Evolutionary conservation across 257 asterid species (phyloP), one percentile per base, ranked within the genome.

Genomic region (Primulina huaijiensis): DNA sequence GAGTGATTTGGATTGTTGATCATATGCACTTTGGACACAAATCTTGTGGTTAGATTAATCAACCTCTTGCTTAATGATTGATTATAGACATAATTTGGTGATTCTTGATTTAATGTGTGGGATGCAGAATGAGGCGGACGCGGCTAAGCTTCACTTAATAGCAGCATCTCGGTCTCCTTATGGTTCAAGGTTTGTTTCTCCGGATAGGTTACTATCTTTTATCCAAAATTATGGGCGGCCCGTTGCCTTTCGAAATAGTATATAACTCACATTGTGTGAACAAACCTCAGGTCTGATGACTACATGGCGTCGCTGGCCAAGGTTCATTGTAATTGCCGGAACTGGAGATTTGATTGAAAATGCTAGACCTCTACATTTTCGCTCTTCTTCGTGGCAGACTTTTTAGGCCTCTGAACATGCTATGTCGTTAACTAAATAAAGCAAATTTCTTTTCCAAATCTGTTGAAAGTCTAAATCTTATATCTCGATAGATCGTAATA

Each of bases 241-340:
- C 17, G 17, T 40, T 40, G 52, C 52, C 17, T 8, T 11, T 40
- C 11, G 5, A 6, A 7, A 8, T 35, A 0, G 43, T 35, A 2
- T 7, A 35, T 56, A 67, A 65, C 71, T 66, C 25, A 55, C 37
- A 19, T 16, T 62, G 66, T 61, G 31, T 43, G 8, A 38, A 78
- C n/a, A 9, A 60, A 53, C 30, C 43, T 61, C 85, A 92, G 96
- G 84, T 85, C 90, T 6, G 97, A 88, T 67, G 95, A 92, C 75
- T 92, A 85, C 79, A 92, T 92, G 97, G 96, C 90, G 67, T 68
- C 96, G 8, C 92, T 92, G 55, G 92, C 97, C 64, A 88, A 86
- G 84, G 96, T 92, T 77, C 98, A 90, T 68, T 88, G 96, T 64
- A 68, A 70, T 65, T 90, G 97, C 81, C 77, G 97, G 67, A 83